Conservation (phyloP, 106 monocot genomes). For the Allium cepa region DNA sequence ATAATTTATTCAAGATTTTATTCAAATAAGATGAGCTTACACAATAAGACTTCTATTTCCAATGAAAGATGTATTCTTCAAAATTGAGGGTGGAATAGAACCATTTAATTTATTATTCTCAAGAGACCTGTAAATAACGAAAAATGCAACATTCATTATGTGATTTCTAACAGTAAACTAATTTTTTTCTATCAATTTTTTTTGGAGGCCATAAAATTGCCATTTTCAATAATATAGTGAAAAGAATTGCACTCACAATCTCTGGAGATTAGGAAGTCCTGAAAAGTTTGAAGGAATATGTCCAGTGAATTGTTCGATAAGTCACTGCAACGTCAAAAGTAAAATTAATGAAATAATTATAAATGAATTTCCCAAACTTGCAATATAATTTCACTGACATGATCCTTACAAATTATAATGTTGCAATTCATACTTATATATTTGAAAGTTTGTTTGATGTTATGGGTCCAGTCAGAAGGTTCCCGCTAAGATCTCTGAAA, state of each 20-base stretch:
- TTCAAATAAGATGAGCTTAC: slow-evolving; percentile 44
- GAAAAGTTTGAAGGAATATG: slow-evolving; percentile 69
- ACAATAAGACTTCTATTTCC: slow-evolving; percentile 72
- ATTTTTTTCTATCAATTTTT: background rate
- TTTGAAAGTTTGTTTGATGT: slow-evolving; percentile 53
- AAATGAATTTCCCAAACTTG: background rate
- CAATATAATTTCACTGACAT: background rate
- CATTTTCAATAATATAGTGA: background rate
- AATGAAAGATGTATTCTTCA: slow-evolving; percentile 46
- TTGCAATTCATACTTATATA: slow-evolving; percentile 35
- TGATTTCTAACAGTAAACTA: background rate
- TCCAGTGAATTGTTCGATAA: slow-evolving; percentile 65
- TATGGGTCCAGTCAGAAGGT: slow-evolving; percentile 57
- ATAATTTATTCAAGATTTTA: background rate
- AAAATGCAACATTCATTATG: slow-evolving; percentile 3
- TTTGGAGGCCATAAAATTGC: background rate
- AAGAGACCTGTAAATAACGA: slow-evolving; percentile 54
- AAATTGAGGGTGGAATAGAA: slow-evolving; percentile 64
- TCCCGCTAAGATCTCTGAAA: slow-evolving; percentile 88
- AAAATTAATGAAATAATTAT: slow-evolving; percentile 9
- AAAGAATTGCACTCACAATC: slow-evolving; percentile 44
- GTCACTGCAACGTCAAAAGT: slow-evolving; percentile 29
- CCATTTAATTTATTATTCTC: slow-evolving; percentile 66
- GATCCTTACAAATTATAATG: no score
- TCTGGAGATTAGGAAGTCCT: slow-evolving; percentile 56